Evolutionary conservation across 345 rosid genomes (phyloP).

Genomic region (Boechera retrofracta): DNA sequence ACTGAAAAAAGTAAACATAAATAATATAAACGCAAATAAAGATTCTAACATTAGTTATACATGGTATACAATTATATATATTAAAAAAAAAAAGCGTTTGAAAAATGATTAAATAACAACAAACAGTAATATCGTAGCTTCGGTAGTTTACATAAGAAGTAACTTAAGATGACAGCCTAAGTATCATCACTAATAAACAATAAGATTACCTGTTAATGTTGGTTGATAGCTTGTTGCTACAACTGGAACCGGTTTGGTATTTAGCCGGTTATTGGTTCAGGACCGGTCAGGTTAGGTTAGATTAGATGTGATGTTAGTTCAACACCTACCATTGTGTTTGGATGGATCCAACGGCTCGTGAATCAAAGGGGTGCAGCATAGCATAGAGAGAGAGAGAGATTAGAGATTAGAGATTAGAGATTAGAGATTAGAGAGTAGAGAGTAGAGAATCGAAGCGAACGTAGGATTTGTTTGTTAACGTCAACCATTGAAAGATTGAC

Average conservation of each 20-base stretch:
- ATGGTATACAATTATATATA: neutral
- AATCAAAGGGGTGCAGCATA: neutral
- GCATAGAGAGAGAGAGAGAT: neutral
- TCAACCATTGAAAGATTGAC: conserved; percentile 18
- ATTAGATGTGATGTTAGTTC: conserved; percentile 23
- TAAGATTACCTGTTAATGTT: conserved; percentile 8
- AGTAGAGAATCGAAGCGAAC: conserved; percentile 18
- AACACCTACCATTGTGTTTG: conserved; percentile 2
- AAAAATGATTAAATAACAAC: neutral
- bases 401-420: conserved; percentile 12
- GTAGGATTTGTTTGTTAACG: conserved; percentile 17
- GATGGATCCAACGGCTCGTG: conserved; percentile 28
- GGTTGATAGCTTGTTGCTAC: conserved; percentile 4
- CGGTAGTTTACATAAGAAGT: conserved; percentile 29
- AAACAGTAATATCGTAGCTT: neutral
- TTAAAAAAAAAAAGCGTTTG: neutral
- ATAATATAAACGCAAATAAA: neutral
- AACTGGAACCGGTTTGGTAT: conserved; percentile 24
- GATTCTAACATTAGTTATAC: no score
- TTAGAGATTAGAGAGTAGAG: conserved; percentile 13
- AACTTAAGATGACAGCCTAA: conserved; percentile 21
- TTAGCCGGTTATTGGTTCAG: neutral
- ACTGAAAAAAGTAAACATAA: no score
- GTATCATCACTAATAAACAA: conserved; percentile 19
- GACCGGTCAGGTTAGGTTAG: conserved; percentile 31